Evolutionary conservation across 2,329 filamentous ascomycete species (phyloP), one percentile per base, ranked within the genome.

Genomic region (Colletotrichum sp.): DNA sequence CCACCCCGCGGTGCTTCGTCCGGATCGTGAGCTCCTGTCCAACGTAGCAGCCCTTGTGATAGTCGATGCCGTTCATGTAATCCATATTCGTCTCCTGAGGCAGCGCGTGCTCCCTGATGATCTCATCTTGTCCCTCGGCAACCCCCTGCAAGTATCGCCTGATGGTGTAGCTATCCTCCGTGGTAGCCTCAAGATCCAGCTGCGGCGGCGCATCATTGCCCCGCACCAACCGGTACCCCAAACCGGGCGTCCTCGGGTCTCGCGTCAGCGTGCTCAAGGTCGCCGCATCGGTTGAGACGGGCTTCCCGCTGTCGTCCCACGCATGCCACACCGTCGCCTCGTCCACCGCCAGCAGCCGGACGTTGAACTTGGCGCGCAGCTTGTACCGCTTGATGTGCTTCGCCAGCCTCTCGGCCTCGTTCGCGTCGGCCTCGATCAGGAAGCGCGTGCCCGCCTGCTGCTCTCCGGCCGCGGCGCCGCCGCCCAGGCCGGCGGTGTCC

Each of bases 21-120:
- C 97, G 93, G 79, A 99, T 98, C 2, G 97, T 99, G 78, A 99
- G 90, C 84, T 99, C 97, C 85, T 99, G 97, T 0, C 97, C 97
- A 9, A 99, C 92, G 84, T 99, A 99, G 86, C 97, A 99, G 9
- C 97, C 97, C 87, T 99, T 99, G 82, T 92, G 92, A 87, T 97
- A 99, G 85, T 98, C 95, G 79, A 99, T 93, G 30, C 92, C 97
- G 64, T 91, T 90, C 90, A 95, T 95, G 75, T 95, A 86, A 84
- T 99, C 97, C 83, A 99, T 90, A 83, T 98, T 98, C 82, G 90
- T 93, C 85, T 99, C 96, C 84, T 96, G 93, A 2, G 97, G 96
- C 71, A 99, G 88, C 1, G 95, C 93, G 22, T 90, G 87, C 78
- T 94, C 94, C 75, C 89, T 86, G 8, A 91, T 83, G 24, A 99